Base-by-base conservation (phyloP, 805 yeast species). In the Wickerhamiella allomyrinae region DNA sequence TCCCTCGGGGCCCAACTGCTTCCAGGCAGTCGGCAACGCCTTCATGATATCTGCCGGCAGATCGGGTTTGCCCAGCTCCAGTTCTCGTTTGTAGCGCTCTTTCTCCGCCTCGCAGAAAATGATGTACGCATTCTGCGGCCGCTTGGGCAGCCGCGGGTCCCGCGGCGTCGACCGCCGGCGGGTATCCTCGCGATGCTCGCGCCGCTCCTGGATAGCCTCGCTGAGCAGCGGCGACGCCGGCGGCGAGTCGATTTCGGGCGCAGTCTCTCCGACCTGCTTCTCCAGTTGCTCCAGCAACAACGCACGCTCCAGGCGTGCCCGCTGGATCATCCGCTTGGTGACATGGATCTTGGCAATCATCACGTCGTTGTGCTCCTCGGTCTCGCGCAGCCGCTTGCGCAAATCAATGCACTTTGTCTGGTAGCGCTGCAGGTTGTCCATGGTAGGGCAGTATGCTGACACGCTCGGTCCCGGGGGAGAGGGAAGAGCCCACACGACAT, bases 121-220 rank as follows among this genome's bases (percentile, higher is more conserved):
- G 47, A 84, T 66, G 55, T 86, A 87, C 5, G 95, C 94, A 59
- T 86, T 87, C 3, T 91, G 79, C 5, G 95, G 95, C 53, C 93
- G 69, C 52, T 81, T 84, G 17, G 95, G 96, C 53, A 79, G 69
- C 50, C 76, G 77, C 8, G 95, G 95, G 58, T 86, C 94, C 52
- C 86, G 73, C 8, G 69, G 66, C 40, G 67, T 66, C 46, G 51
- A 64, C 46, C 40, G 39, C 38, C 44, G 47, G 52, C 39, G 48
- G 41, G 43, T 8, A 39, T 34, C 41, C 6, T 34, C 22, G 20
- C 39, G 41, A n/a, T 21, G 20, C 14, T 25, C 41, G 20, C 22
- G 25, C 11, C 33, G 35, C 14, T 29, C 23, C 9, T 34, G 24
- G 15, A 19, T 17, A 2, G 37, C 39, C 14, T 39, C 27, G 11